Percentiles rank a stretch among this genome's conserved stretches.
Evolutionary conservation across 768 basidiomycete species (phyloP).

Genomic region (Asterophora parasitica): DNA sequence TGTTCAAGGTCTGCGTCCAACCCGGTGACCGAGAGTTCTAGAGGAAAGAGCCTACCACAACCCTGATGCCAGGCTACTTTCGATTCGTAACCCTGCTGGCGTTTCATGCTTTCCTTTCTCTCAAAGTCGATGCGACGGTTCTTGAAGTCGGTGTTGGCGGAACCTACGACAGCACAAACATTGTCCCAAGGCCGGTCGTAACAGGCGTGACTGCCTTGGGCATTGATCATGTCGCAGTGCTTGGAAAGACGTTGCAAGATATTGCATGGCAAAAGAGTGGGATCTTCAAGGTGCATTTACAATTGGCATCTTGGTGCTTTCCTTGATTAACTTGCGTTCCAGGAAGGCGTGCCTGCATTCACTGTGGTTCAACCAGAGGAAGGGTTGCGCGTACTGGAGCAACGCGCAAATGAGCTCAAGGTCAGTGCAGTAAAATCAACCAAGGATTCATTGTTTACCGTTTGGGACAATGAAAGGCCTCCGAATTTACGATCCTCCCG

Average conservation of each 20-base stretch:
- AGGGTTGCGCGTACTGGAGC: constrained; percentile 61
- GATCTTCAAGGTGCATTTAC: constrained; percentile 74
- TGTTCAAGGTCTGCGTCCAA: not conserved
- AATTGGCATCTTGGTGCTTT: not conserved
- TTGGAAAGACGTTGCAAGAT: constrained; percentile 84
- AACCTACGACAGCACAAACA: constrained; percentile 90
- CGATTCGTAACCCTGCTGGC: constrained; percentile 90
- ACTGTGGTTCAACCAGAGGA: constrained; percentile 74
- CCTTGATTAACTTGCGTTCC: constrained; percentile 1
- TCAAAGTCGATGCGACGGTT: constrained; percentile 85
- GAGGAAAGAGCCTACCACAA: constrained; percentile 47
- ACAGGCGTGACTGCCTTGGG: constrained; percentile 90
- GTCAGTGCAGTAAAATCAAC: constrained; percentile 31
- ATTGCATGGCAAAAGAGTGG: constrained; percentile 97
- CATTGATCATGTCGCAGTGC: constrained; percentile 82
- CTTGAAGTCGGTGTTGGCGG: constrained; percentile 98
- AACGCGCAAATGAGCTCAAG: constrained; percentile 61
- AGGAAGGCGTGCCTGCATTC: constrained; percentile 82
- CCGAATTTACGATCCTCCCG: constrained; percentile 63
- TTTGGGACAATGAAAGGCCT: constrained; percentile 39
- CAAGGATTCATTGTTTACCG: not conserved
- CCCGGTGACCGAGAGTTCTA: constrained; percentile 18
- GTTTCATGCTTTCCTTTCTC: constrained; percentile 80
- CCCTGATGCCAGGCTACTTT: constrained; percentile 88
- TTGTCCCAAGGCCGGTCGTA: constrained; percentile 85